Base-by-base conservation (phyloP, 768 basidiomycete species). In the Naematelia aurantialba region DNA sequence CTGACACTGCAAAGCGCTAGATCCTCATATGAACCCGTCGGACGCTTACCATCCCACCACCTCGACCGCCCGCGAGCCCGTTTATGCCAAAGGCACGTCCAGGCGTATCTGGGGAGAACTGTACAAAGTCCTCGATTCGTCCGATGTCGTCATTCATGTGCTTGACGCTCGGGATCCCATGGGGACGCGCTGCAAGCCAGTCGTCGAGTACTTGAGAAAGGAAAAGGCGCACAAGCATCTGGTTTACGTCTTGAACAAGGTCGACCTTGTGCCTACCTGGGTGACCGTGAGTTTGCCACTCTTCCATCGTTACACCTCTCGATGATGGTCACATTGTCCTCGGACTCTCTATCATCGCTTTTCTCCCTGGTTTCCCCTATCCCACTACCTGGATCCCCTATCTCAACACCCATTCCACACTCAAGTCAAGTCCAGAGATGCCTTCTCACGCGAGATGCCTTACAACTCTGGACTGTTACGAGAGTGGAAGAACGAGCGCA, bases 81-180 rank as follows among this genome's bases (percentile, higher is more conserved):
- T 94, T 58, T 96, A 91, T 70, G 84, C 87, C 52, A 98, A 98
- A 78, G 94, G 94, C 34, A 97, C 93, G 1, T 94, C 91, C 11
- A 83, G 88, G 31, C 86, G 94, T 21, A 99, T 99, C 61, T 98
- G 96, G 78, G 93, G 92, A 59, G 94, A 99, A 77, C 81, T 98
- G 5, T 98, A 99, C 83, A 99, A 99, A 78, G 94, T 99, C 65
- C 91, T 99, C 72, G 96, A 99, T 76, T 99, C 94, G 1, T 94
- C 91, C 5, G 94, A 99, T 73, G 91, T 98, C 44, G 83, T 99
- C 58, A 82, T 99, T 30, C 94, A 99, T 74, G 84, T 99, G 52
- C 81, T 99, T 61, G 94, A 99, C 78, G 93, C 94, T 17, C 84
- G 94, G 45, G 94, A 98, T 76, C 94, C 94, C 1, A 75, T 96